A percentile compares a stretch with the other conserved stretches of the same genome.
Evolutionary conservation across 1,284 basidiomycete genomes (phyloP).

Genomic region (Cerioporus squamosus): DNA sequence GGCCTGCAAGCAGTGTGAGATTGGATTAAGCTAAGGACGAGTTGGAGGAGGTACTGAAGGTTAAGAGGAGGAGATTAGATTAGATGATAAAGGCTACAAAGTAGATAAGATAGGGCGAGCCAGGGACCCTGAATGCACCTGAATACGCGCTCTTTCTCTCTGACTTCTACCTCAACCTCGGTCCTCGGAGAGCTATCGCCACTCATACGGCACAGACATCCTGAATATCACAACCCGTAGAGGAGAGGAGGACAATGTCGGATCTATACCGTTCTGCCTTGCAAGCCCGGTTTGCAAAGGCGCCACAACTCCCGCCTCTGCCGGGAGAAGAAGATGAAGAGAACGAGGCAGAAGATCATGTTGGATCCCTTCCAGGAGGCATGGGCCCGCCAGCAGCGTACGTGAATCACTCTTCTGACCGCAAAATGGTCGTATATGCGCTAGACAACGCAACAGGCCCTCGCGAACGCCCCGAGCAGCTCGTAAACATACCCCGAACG

Average conservation of each 20-base stretch:
- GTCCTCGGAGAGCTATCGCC: too few species aligned
- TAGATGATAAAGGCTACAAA: too few species aligned
- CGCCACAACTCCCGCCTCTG: slow-evolving; percentile 56
- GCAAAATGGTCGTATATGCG: neutral
- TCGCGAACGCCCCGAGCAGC: slow-evolving; percentile 20
- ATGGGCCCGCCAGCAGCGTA: slow-evolving; percentile 65
- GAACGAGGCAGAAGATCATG: slow-evolving; percentile 61
- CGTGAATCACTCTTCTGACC: slow-evolving; percentile 33
- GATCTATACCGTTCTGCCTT: slow-evolving; percentile 72
- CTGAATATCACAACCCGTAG: too few species aligned
- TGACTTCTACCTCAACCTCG: too few species aligned
- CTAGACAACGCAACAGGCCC: slow-evolving; percentile 6
- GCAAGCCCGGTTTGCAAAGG: slow-evolving; percentile 65
- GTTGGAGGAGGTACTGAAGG: too few species aligned
- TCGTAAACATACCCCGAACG: slow-evolving; percentile 48
- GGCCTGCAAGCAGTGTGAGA: too few species aligned
- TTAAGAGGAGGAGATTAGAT: too few species aligned
- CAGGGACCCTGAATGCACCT: too few species aligned
- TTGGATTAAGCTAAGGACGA: too few species aligned
- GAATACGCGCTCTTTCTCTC: too few species aligned
- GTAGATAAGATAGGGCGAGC: too few species aligned
- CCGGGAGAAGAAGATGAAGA: slow-evolving; percentile 62
- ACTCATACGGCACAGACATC: too few species aligned
- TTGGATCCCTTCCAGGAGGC: slow-evolving; percentile 63
- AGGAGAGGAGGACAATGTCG: slow-evolving; percentile 53